Evolutionary conservation across 225 moss, liverwort and hornwort genomes (phyloP).

Genomic region (Climacium dendroides): DNA sequence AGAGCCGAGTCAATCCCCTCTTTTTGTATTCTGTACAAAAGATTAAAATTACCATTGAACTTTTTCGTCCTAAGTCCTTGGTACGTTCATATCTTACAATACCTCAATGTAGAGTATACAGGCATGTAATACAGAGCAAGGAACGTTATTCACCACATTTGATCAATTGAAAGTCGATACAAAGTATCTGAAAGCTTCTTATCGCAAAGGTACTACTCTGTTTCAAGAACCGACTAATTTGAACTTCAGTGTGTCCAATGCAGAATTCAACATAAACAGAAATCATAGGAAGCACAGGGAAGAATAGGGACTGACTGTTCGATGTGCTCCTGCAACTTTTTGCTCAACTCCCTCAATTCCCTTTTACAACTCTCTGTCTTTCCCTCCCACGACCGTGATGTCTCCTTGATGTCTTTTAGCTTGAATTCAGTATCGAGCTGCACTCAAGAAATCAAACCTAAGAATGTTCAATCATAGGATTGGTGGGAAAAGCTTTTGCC

Average conservation of each 20-base stretch:
- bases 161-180: background rate
- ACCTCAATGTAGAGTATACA: background rate
- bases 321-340: constrained; percentile 62
- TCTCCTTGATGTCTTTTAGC: constrained; percentile 58
- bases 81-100: background rate
- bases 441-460: background rate
- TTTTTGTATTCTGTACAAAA: constrained; percentile 45
- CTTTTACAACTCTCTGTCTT: constrained; percentile 31
- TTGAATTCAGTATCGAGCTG: constrained; percentile 78
- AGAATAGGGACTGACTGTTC: constrained; percentile 55
- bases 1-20: constrained; percentile 61
- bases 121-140: background rate
- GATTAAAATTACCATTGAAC: background rate
- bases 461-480: background rate
- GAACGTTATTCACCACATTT: background rate
- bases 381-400: constrained; percentile 41
- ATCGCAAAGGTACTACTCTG: background rate
- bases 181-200: background rate
- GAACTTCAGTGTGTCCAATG: background rate
- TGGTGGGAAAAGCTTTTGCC: background rate
- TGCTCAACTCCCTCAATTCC: constrained; percentile 49
- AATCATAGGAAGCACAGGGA: background rate
- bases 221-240: background rate
- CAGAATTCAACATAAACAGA: background rate
- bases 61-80: background rate